These are phyloP conservation scores for Groenewaldozyma tartarivorans DNA, from an alignment of 805 yeast genomes.

Conservation along the genomic window DNA sequence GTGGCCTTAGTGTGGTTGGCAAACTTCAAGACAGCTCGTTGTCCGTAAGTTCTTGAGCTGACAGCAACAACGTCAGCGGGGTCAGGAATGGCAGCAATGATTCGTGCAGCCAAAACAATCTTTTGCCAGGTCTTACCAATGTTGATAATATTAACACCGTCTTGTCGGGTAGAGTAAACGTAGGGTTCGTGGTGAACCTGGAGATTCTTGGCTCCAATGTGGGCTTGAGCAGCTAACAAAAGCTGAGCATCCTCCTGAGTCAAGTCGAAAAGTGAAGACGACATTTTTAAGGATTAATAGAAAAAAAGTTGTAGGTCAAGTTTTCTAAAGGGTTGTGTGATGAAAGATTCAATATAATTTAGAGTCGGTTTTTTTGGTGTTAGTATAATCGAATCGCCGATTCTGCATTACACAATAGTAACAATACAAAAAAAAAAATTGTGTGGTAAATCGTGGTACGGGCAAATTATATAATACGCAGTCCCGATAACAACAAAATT, in stretches of 20 bases:
- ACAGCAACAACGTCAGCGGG: slow-evolving; percentile 97
- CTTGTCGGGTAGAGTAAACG: slow-evolving; percentile 97
- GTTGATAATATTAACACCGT: slow-evolving; percentile 98
- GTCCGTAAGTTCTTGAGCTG: slow-evolving; percentile 99
- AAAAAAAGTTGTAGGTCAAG: too few species aligned
- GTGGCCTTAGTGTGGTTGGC: slow-evolving; percentile 99
- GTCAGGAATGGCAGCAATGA: slow-evolving; percentile 99
- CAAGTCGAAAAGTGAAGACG: slow-evolving; percentile 35
- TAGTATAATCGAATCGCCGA: too few species aligned
- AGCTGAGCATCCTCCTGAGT: slow-evolving; percentile 98
- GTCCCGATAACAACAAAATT: too few species aligned
- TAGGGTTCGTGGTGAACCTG: slow-evolving; percentile 77
- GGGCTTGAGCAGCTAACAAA: slow-evolving; percentile 98
- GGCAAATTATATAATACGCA: too few species aligned
- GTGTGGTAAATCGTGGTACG: too few species aligned
- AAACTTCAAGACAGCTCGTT: slow-evolving; percentile 99
- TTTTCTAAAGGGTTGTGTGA: too few species aligned
- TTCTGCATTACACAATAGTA: too few species aligned
- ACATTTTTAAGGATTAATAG: slow-evolving; percentile 8
- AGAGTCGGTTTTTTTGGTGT: too few species aligned
- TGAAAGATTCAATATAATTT: too few species aligned
- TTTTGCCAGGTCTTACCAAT: slow-evolving; percentile 99
- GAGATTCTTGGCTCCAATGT: slow-evolving; percentile 99
- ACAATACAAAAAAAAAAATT: too few species aligned
- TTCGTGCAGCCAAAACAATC: slow-evolving; percentile 98